Conservation (phyloP, 495 filamentous ascomycete species). For the Rhizodiscina lignyota region DNA sequence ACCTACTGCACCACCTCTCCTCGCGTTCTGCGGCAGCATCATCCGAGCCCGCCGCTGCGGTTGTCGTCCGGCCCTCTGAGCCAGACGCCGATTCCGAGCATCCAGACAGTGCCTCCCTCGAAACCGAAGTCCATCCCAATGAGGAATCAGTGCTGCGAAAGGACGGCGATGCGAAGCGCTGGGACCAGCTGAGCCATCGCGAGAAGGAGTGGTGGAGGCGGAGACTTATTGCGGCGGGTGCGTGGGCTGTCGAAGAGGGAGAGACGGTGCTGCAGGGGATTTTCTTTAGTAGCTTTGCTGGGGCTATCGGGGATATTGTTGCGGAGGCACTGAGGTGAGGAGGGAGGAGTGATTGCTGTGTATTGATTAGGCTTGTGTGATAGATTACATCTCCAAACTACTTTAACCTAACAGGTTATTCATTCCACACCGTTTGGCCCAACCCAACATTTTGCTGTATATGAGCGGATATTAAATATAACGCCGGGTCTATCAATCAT, state of each 20-base stretch:
- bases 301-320: conserved; percentile 34
- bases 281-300: conserved; percentile 54
- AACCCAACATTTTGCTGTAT: no score
- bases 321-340: conserved; percentile 1
- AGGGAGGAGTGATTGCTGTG: not conserved
- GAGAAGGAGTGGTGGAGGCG: conserved; percentile 53
- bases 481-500: no score
- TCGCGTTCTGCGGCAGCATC: not conserved
- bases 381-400: no score
- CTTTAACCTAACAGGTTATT: no score
- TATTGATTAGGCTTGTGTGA: not conserved
- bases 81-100: not conserved
- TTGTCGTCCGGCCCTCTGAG: conserved; percentile 1
- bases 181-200: conserved; percentile 43
- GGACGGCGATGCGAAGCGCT: conserved; percentile 31
- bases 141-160: conserved; percentile 26
- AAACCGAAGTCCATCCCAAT: conserved; percentile 14
- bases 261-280: conserved; percentile 58
- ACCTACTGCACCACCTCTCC: not conserved
- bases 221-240: conserved; percentile 47
- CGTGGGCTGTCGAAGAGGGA: conserved; percentile 56
- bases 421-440: no score
- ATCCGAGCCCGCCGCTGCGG: no score
- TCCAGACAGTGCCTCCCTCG: not conserved
- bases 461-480: no score